Percentiles rank a stretch among this genome's conserved stretches.
Evolutionary conservation across 176 grass and related monocot genomes (phyloP).

Genomic region (Bolboschoenus planiculmis): DNA sequence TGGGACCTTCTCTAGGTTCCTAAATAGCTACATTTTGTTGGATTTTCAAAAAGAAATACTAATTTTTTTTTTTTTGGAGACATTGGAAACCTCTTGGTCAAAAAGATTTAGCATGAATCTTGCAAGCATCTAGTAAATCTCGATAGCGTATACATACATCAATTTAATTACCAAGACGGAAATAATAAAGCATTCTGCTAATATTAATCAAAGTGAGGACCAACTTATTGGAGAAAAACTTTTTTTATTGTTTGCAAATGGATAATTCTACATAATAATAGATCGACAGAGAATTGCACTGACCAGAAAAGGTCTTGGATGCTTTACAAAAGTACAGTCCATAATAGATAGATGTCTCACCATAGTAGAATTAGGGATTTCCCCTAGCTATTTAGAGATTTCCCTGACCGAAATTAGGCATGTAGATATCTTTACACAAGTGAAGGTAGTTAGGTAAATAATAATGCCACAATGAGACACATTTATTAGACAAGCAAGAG

Average conservation of each 20-base stretch:
- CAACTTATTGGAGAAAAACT: too few relatives aligned
- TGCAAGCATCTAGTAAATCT: not conserved
- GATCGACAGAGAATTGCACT: too few relatives aligned
- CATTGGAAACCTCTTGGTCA: not conserved
- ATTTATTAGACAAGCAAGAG: not conserved
- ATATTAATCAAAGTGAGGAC: too few relatives aligned
- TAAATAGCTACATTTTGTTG: not conserved
- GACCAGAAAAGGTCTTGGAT: too few relatives aligned
- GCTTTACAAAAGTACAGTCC: too few relatives aligned
- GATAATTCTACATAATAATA: too few relatives aligned
- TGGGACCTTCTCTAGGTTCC: not conserved
- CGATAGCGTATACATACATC: not conserved
- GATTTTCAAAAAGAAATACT: not conserved
- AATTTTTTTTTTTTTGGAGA: not conserved
- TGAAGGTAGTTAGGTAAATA: not conserved
- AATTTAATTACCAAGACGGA: not conserved
- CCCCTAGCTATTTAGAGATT: not conserved
- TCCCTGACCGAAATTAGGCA: not conserved
- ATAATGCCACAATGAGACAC: not conserved
- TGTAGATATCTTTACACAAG: not conserved
- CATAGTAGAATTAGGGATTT: not conserved
- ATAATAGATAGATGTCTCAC: too few relatives aligned
- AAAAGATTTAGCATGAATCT: not conserved
- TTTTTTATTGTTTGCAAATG: too few relatives aligned
- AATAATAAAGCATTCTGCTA: too few relatives aligned